Evolutionary conservation across 2,329 filamentous ascomycete species (phyloP), one percentile per base, ranked within the genome.

Genomic region (Arthrobotrys iridis): DNA sequence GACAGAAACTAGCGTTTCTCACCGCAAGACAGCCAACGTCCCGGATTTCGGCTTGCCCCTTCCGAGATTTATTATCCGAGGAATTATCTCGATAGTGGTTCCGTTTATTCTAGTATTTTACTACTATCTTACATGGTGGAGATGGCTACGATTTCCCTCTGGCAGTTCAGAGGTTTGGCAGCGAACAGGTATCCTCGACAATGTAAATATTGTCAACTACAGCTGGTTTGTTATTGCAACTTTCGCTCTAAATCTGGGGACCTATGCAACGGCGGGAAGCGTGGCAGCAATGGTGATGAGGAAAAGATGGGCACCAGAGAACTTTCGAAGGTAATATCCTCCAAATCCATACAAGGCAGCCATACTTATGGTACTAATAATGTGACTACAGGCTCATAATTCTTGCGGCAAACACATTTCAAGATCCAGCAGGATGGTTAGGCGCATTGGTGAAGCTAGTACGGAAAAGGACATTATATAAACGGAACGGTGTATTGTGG

Each of bases 141-240:
- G 70, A 5, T 74, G 70, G 70, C 37, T 74, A 7, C 55, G 70
- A 2, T 74, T 67, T 41, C 70, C 70, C 6, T 33, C 67, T 37
- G 46, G 40, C 10, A 74, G 70, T 26, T 40, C 60, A 11, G 63
- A 74, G 18, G 33, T 41, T 7, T 74, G 70, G 70, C 24, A 58
- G 18, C 52, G 70, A 8, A 74, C 62, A 22, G 70, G 70, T 2
- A 67, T 67, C 22, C 46, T 74, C 3, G 70, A 74, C 35, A 74
- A 62, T 58, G 70, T 74, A 1, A 58, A 55, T 26, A 48, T 74
- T 7, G 57, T 74, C n/a, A 74, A 74, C 24, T 74, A 74, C 46
- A 65, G 59, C n/a, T 74, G 70, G 70, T 74, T 74, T 28, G 62
- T 74, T 37, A 46, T 74, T 30, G 70, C 62, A 2, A 74, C 70